Conservation (phyloP, 371 early-diverging fungal genomes). For the Mucor mucedo region DNA sequence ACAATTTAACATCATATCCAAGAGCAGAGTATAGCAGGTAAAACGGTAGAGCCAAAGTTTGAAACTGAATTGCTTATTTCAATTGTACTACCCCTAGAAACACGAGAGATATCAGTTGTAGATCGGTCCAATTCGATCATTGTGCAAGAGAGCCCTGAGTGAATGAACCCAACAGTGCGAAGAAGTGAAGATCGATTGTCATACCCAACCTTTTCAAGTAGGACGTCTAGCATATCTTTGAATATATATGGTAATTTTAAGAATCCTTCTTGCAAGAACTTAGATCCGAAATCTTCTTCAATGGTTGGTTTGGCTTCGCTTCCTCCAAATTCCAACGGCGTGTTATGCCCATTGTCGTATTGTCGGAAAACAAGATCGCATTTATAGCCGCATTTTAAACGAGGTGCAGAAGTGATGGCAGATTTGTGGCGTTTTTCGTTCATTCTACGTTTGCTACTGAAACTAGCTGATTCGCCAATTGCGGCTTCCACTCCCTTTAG, state of each 20-base stretch:
- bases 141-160: slow-evolving; percentile 6
- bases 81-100: too few relatives aligned
- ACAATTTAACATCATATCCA: slow-evolving; percentile 10
- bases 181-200: slow-evolving; percentile 6
- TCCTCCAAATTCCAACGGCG: slow-evolving; percentile 19
- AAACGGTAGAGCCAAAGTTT: too few relatives aligned
- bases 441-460: not conserved
- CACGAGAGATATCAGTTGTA: too few relatives aligned
- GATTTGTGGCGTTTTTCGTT: not conserved
- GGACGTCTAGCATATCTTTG: slow-evolving; percentile 16
- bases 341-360: slow-evolving; percentile 7
- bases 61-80: too few relatives aligned
- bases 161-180: slow-evolving; percentile 16
- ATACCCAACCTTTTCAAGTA: slow-evolving; percentile 8
- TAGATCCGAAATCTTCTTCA: slow-evolving; percentile 12
- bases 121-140: too few relatives aligned
- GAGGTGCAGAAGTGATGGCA: not conserved
- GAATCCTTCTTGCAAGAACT: slow-evolving; percentile 19
- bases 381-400: slow-evolving; percentile 4
- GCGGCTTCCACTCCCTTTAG: slow-evolving; percentile 1
- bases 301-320: slow-evolving; percentile 18
- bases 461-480: slow-evolving; percentile 8
- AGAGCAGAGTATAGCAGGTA: too few relatives aligned
- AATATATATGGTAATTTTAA: slow-evolving; percentile 12
- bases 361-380: slow-evolving; percentile 17